phyloP scores from a whole-genome alignment of 2,329 filamentous ascomycete genomes.

The Monosporascus sp. region DNA sequence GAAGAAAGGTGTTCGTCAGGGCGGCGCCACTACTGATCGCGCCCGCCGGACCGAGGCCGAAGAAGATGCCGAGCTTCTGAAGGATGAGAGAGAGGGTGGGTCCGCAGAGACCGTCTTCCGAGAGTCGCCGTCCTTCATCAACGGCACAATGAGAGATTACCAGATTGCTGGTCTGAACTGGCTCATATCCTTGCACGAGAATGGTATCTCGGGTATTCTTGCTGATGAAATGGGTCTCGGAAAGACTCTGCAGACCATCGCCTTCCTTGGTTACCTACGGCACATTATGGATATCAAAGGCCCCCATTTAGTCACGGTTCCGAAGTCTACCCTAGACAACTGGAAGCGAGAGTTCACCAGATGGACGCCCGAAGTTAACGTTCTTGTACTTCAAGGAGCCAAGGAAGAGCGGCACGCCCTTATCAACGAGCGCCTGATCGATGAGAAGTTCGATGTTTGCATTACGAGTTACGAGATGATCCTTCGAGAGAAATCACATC shows the following conservation, averaged over 20 bases:
- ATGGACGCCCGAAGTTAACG: constrained; percentile 95
- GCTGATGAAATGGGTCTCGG: constrained; percentile 98
- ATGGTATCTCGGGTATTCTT: constrained; percentile 95
- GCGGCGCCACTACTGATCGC: constrained; percentile 73
- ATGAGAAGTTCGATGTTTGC: constrained; percentile 95
- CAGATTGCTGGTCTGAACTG: constrained; percentile 94
- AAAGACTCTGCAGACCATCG: constrained; percentile 95
- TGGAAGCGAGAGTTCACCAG: constrained; percentile 92
- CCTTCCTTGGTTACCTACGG: constrained; percentile 90
- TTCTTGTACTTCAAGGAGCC: constrained; percentile 86
- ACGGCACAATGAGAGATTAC: constrained; percentile 92
- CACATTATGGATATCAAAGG: constrained; percentile 86
- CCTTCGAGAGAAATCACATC: constrained; percentile 82
- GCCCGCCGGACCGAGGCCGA: constrained; percentile 91
- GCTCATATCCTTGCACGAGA: constrained; percentile 96
- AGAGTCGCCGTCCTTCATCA: constrained; percentile 85
- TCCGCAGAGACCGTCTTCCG: constrained; percentile 86
- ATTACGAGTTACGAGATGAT: constrained; percentile 99
- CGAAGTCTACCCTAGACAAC: constrained; percentile 96
- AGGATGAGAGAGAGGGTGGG: constrained; percentile 84
- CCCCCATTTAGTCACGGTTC: constrained; percentile 85
- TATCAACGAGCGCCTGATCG: constrained; percentile 85
- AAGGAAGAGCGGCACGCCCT: constrained; percentile 88
- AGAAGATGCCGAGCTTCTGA: constrained; percentile 83
- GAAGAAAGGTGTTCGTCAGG: constrained; percentile 72